Evolutionary conservation across 139 green algal species (phyloP), one percentile per base, ranked within the genome.

Genomic region (Axilococcus clingmanii): DNA sequence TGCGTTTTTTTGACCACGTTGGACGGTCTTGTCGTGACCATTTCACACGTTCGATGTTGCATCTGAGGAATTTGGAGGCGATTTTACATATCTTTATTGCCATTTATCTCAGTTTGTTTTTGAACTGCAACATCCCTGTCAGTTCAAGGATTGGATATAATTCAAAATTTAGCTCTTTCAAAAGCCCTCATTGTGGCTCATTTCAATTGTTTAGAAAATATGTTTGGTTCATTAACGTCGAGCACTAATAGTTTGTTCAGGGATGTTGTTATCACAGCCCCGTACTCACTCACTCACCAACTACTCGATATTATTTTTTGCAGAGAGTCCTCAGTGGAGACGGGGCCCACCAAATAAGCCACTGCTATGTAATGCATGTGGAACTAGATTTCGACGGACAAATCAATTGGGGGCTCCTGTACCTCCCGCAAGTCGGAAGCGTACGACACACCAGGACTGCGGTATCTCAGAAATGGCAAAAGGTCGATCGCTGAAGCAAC

Each of bases 281-380:
- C 9, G 33, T n/a, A 38, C 33, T n/a, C 11, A 38, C 12, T 38
- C 12, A 38, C 9, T 38, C 9, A 38, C 33, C 12, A 9, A n/a
- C 33, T 38, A 38, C 12, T 49, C 12, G 9, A 12, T 12, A 12
- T 53, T 53, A 9, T 41, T 8, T 33, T 33, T 28, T 38, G 14
- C 55, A 40, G 63, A 72, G 48, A 56, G 34, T 28, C 63, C 63
- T 2, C 63, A 72, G 32, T 87, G 79, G 79, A 63, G 79, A 5
- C 56, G 64, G 7, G 79, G 79, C 9, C 77, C 79, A 0, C 47
- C 66, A 3, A 30, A 54, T n/a, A 82, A 82, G 61, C 66, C 77
- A 42, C 61, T 80, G 40, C 65, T 87, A 3, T 87, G 79, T 68
- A 87, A 87, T 41, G 79, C 79, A 11, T 87, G 79, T 52, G 79